A percentile compares a stretch with the other conserved stretches of the same genome.
Evolutionary conservation across 2,329 filamentous ascomycete genomes (phyloP).

Genomic region (Penicillium nordicum): DNA sequence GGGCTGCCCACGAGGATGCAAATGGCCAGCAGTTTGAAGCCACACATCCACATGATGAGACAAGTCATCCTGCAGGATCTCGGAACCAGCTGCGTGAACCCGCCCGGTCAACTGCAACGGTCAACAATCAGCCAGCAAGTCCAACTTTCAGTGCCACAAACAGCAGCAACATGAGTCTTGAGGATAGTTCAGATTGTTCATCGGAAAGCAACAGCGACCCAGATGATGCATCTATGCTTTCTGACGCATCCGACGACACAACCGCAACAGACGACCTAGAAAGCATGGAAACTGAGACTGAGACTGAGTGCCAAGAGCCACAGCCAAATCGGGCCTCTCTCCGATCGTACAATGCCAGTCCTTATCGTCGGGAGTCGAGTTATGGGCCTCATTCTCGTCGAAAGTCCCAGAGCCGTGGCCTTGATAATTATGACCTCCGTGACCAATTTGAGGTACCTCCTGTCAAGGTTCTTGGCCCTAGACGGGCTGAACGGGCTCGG

Average conservation of each 20-base stretch:
- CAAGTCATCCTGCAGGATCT: background rate
- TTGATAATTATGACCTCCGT: background rate
- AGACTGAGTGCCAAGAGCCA: constrained; percentile 14
- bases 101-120: background rate
- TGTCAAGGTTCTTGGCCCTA: background rate
- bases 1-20: background rate
- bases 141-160: background rate
- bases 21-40: background rate
- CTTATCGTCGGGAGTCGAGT: constrained; percentile 10
- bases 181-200: constrained; percentile 6
- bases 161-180: background rate
- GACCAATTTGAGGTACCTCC: constrained; percentile 7
- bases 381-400: background rate
- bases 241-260: constrained; percentile 26
- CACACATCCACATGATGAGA: background rate
- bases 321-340: constrained; percentile 20
- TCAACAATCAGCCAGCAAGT: background rate
- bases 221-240: constrained; percentile 30
- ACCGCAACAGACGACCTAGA: constrained; percentile 29
- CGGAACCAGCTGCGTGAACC: background rate
- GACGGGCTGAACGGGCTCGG: background rate
- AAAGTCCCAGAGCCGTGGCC: constrained; percentile 3
- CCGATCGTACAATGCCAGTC: constrained; percentile 19
- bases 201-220: constrained; percentile 25
- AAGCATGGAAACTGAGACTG: constrained; percentile 19